Conservation (phyloP, 345 rosid species). For the Lepidium aucheri region DNA sequence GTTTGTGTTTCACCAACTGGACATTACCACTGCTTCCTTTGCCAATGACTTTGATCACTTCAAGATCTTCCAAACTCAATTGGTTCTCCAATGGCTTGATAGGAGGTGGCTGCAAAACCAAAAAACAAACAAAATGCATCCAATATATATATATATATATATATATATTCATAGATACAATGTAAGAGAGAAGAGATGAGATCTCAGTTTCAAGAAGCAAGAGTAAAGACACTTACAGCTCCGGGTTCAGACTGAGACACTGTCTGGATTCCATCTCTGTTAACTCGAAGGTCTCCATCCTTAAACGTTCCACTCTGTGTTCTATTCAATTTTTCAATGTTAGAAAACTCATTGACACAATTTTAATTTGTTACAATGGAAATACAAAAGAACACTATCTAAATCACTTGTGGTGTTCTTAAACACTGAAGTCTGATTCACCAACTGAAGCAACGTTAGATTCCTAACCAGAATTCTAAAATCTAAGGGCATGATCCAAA, state of each 20-base stretch:
- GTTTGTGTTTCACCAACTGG: constrained; percentile 93
- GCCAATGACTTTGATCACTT: constrained; percentile 79
- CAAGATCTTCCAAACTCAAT: constrained; percentile 62
- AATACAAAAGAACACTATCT: background rate
- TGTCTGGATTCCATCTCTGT: constrained; percentile 74
- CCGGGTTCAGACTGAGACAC: constrained; percentile 42
- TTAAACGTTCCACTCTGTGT: constrained; percentile 83
- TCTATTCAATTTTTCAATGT: constrained; percentile 26
- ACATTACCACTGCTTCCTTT: constrained; percentile 90
- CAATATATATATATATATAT: too few species aligned
- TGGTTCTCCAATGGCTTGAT: constrained; percentile 62
- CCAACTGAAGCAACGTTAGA: background rate
- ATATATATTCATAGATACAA: background rate
- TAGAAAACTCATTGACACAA: background rate
- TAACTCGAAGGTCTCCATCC: constrained; percentile 91
- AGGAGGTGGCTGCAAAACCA: constrained; percentile 52
- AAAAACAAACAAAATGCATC: background rate
- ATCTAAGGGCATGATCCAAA: background rate
- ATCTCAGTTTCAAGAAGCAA: background rate
- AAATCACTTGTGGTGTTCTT: background rate
- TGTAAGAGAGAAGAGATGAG: background rate
- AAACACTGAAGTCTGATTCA: background rate
- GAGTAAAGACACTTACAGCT: constrained; percentile 41
- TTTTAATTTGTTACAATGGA: background rate
- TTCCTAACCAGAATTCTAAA: background rate